phyloP scores from a whole-genome alignment of 129 eudicot species.

The Lonicera japonica region DNA sequence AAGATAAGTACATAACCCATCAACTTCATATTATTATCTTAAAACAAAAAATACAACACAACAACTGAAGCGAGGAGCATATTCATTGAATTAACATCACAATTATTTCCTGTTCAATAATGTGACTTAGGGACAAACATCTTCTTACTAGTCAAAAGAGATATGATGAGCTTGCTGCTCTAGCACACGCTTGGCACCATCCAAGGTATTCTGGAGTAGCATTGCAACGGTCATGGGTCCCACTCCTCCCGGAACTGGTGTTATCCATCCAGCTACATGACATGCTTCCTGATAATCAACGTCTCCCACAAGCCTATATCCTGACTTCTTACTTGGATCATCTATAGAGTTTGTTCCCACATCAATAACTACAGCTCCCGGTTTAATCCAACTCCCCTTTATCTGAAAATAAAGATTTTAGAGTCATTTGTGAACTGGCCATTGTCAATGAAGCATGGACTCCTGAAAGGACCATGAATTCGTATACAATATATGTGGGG shows the following conservation, averaged over 20 bases:
- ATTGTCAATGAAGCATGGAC: no score
- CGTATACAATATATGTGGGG: no score
- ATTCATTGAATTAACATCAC: no score
- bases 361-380: constrained; percentile 95
- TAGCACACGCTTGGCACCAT: constrained; percentile 87
- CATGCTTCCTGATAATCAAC: constrained; percentile 80
- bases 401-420: constrained; percentile 39
- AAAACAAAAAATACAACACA: no score
- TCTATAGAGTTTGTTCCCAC: constrained; percentile 94
- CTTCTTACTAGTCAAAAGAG: no score
- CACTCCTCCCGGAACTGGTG: constrained; percentile 99
- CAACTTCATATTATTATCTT: no score
- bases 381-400: constrained; percentile 94
- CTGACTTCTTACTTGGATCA: constrained; percentile 71
- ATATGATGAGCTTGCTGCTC: background rate
- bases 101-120: no score
- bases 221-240: constrained; percentile 98
- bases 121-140: no score
- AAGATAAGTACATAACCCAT: no score
- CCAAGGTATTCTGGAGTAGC: constrained; percentile 88
- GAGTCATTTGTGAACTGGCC: background rate
- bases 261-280: constrained; percentile 84
- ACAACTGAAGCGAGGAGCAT: no score
- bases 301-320: constrained; percentile 95
- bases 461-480: no score